Conservation (phyloP, 1,139 yeast species). For the Debaryomyces coudertii region DNA sequence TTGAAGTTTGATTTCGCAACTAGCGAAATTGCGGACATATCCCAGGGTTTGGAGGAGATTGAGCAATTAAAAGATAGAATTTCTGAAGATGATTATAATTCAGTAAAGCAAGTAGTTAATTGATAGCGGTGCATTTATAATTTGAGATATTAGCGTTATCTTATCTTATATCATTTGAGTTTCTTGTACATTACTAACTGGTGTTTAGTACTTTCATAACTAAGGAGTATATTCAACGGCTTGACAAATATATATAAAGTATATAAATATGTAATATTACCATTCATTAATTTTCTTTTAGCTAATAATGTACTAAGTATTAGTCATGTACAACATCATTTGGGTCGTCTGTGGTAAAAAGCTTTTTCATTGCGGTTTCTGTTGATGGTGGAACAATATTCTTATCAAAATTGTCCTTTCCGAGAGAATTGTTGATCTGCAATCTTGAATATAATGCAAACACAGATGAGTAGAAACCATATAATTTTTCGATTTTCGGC, state of each 20-base stretch:
- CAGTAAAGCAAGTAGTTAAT: conserved; percentile 42
- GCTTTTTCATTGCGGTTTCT: conserved; percentile 47
- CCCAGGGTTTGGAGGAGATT: conserved; percentile 44
- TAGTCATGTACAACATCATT: conserved; percentile 34
- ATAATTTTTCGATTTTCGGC: conserved; percentile 39
- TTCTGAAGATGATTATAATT: conserved; percentile 54
- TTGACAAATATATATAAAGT: conserved; percentile 3
- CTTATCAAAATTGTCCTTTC: conserved; percentile 31
- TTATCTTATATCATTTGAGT: conserved; percentile 3
- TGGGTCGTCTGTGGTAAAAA: conserved; percentile 57
- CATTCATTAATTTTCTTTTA: not conserved
- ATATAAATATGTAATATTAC: conserved; percentile 2
- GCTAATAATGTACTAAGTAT: not conserved
- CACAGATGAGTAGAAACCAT: conserved; percentile 41
- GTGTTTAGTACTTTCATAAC: conserved; percentile 37
- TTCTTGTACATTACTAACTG: conserved; percentile 9
- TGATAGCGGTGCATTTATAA: conserved; percentile 3
- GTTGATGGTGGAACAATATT: conserved; percentile 36
- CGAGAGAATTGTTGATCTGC: conserved; percentile 28
- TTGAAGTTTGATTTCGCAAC: conserved; percentile 50
- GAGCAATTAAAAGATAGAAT: conserved; percentile 50
- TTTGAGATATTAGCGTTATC: not conserved
- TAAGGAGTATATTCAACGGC: conserved; percentile 29
- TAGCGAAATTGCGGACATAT: conserved; percentile 47
- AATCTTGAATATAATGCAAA: conserved; percentile 38